Conservation (phyloP, 768 basidiomycete genomes). For the Lactifluus pinguis region DNA sequence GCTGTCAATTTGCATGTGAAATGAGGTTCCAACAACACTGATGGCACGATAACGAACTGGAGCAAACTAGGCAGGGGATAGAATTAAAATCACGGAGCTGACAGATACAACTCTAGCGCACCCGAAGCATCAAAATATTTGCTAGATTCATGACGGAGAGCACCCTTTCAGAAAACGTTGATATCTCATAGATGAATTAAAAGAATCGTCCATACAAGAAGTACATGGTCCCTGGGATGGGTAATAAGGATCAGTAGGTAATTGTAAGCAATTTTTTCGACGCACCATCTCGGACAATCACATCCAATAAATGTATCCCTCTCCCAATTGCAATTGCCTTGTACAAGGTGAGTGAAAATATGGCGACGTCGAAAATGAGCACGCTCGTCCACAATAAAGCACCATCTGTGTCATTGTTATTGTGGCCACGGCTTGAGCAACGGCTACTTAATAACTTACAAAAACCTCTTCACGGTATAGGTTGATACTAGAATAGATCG, state of each 20-base stretch:
- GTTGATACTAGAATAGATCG: neutral
- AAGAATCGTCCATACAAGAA: slow-evolving; percentile 1
- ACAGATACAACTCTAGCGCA: neutral
- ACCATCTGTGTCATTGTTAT: neutral
- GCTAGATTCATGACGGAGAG: slow-evolving; percentile 4
- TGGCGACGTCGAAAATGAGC: neutral
- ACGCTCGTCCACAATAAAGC: slow-evolving; percentile 6
- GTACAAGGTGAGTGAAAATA: slow-evolving; percentile 10
- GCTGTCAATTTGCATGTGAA: neutral
- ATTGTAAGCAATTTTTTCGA: neutral
- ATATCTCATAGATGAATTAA: neutral
- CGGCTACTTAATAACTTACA: neutral
- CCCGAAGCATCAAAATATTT: slow-evolving; percentile 9
- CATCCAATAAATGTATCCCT: neutral
- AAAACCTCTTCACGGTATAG: neutral
- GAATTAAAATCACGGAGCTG: neutral
- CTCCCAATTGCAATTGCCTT: slow-evolving; percentile 4
- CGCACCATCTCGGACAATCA: slow-evolving; percentile 14
- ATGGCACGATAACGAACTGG: neutral
- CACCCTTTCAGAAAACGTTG: neutral
- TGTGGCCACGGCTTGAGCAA: too few relatives aligned
- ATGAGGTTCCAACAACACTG: neutral
- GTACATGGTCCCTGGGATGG: slow-evolving; percentile 5
- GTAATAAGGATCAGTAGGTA: neutral
- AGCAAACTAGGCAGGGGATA: neutral